These are phyloP conservation scores for Neoboletus brunneissimus DNA, from an alignment of 768 basidiomycete genomes.

Conservation along the genomic window DNA sequence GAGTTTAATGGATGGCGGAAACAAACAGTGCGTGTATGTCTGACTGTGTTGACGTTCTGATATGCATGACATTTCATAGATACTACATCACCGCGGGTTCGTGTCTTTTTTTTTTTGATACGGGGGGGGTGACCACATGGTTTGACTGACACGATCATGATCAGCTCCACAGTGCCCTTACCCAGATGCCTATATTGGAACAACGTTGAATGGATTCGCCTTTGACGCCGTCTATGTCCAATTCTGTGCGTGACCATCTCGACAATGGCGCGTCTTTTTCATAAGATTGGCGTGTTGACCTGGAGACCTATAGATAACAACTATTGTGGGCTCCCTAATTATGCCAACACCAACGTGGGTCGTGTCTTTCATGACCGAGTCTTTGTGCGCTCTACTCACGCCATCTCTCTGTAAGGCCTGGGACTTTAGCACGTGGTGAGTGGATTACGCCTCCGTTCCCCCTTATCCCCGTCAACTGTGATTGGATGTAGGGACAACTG, in stretches of 20 bases:
- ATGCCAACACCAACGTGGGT: slow-evolving; percentile 42
- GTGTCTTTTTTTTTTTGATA: background rate
- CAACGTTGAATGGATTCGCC: slow-evolving; percentile 39
- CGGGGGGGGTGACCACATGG: background rate
- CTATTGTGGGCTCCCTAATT: slow-evolving; percentile 38
- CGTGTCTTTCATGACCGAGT: background rate
- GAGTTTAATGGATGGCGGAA: slow-evolving; percentile 27
- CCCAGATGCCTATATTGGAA: slow-evolving; percentile 45
- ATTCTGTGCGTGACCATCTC: slow-evolving; percentile 35
- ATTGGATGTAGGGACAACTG: slow-evolving; percentile 40
- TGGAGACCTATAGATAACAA: slow-evolving; percentile 41
- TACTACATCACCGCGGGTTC: slow-evolving; percentile 46
- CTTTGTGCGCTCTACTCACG: background rate
- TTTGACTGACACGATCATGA: background rate
- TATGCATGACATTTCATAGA: slow-evolving; percentile 15
- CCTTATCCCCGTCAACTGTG: background rate
- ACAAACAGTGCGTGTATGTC: slow-evolving; percentile 22
- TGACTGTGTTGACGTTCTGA: background rate
- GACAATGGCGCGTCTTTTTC: background rate
- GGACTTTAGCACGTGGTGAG: slow-evolving; percentile 41
- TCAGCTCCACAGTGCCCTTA: slow-evolving; percentile 44
- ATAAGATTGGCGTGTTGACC: slow-evolving; percentile 1
- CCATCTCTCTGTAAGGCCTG: slow-evolving; percentile 37
- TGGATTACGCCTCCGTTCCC: background rate
- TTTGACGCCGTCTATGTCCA: slow-evolving; percentile 54